These are phyloP conservation scores for Fusarium foetens DNA, from an alignment of 2,329 filamentous ascomycete genomes.

Conservation along the genomic window DNA sequence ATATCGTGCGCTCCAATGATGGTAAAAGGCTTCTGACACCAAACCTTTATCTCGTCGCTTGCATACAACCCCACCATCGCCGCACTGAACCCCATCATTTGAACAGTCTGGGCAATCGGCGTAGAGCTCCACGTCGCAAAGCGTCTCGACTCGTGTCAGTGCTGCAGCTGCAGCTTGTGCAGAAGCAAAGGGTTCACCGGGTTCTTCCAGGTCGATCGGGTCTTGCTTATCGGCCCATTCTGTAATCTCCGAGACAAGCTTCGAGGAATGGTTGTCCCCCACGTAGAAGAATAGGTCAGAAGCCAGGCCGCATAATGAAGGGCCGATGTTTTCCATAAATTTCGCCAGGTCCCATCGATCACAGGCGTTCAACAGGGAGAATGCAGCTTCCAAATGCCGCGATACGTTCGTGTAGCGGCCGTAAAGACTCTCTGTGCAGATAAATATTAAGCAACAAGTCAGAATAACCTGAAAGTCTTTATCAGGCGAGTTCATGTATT, in stretches of 20 bases:
- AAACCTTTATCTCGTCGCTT: background rate
- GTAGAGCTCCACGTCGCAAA: background rate
- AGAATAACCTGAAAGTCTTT: slow-evolving; percentile 8
- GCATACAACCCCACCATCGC: background rate
- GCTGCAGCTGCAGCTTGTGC: slow-evolving; percentile 4
- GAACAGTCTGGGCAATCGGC: background rate
- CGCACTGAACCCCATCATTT: background rate
- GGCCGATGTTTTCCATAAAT: slow-evolving; percentile 17
- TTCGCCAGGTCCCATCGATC: background rate
- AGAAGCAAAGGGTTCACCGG: slow-evolving; percentile 1
- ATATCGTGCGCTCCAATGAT: slow-evolving; percentile 14
- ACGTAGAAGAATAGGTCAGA: slow-evolving; percentile 11
- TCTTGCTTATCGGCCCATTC: slow-evolving; percentile 2
- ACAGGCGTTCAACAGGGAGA: background rate
- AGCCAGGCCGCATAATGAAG: background rate
- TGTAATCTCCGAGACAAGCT: background rate
- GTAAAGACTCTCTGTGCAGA: slow-evolving; percentile 16
- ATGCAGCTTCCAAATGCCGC: slow-evolving; percentile 9
- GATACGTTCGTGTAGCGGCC: background rate
- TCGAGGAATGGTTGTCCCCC: background rate
- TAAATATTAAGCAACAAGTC: slow-evolving; percentile 22
- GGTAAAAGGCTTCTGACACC: background rate
- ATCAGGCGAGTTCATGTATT: background rate
- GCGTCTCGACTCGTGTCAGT: background rate
- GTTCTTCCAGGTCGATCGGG: background rate